Evolutionary conservation across 1,139 yeast species (phyloP).

Genomic region (Hemisphaericaspora xylanilytica): DNA sequence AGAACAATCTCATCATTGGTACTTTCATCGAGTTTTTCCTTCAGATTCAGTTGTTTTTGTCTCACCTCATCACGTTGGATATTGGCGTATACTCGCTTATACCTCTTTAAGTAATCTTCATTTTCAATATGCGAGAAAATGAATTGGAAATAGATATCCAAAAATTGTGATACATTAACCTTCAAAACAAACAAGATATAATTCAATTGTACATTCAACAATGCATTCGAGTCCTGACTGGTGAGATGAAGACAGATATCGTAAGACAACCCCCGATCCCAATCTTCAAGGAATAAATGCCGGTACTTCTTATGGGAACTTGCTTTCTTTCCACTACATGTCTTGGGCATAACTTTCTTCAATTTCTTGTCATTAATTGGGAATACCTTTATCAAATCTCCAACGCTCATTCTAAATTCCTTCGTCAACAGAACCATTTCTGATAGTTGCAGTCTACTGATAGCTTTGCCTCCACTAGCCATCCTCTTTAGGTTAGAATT

Average conservation of each 20-base stretch:
- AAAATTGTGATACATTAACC: slow-evolving; percentile 26
- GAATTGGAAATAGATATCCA: slow-evolving; percentile 18
- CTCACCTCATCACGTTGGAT: slow-evolving; percentile 12
- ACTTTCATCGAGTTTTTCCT: background rate
- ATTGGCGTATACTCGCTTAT: slow-evolving; percentile 11
- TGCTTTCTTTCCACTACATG: background rate
- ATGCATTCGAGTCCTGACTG: slow-evolving; percentile 18
- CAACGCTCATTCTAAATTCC: slow-evolving; percentile 18
- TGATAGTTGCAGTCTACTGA: slow-evolving; percentile 11
- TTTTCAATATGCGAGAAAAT: slow-evolving; percentile 12
- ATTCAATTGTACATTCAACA: slow-evolving; percentile 38
- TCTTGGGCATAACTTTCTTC: background rate
- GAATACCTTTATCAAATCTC: slow-evolving; percentile 19
- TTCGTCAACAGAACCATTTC: slow-evolving; percentile 18
- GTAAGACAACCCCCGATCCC: slow-evolving; percentile 15
- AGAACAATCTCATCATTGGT: slow-evolving; percentile 11
- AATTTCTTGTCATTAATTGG: slow-evolving; percentile 8
- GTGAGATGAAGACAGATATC: slow-evolving; percentile 22
- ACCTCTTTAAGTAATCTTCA: slow-evolving; percentile 10
- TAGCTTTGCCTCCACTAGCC: slow-evolving; percentile 10
- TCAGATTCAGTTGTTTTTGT: background rate
- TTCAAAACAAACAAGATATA: slow-evolving; percentile 33
- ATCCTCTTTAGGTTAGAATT: slow-evolving; percentile 12
- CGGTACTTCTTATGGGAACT: slow-evolving; percentile 6
- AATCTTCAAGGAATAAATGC: slow-evolving; percentile 15